Evolutionary conservation across 1,284 basidiomycete genomes (phyloP).

Genomic region (Austroboletus rostrupii): DNA sequence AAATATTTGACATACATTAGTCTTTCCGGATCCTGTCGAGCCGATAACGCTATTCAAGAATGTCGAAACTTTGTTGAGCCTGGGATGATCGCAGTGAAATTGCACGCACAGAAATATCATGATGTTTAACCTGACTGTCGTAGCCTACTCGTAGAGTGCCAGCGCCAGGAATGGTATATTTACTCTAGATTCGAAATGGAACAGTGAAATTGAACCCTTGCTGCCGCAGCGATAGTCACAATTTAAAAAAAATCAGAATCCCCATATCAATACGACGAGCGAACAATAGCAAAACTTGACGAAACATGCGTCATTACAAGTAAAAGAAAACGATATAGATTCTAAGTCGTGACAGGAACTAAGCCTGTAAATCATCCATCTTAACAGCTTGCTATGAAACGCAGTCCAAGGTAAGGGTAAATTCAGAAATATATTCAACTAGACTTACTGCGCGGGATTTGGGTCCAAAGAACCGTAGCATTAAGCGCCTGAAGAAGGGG

Average conservation of each 20-base stretch:
- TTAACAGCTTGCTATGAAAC: slow-evolving; percentile 6
- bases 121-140: neutral
- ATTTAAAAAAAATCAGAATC: too few relatives aligned
- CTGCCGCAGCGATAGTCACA: too few relatives aligned
- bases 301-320: too few relatives aligned
- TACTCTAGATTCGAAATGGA: too few relatives aligned
- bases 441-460: slow-evolving; percentile 12
- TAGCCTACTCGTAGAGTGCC: too few relatives aligned
- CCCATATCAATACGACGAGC: too few relatives aligned
- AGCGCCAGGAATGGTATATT: too few relatives aligned
- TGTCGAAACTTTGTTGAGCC: neutral
- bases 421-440: neutral
- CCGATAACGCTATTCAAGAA: slow-evolving; percentile 8
- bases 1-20: neutral
- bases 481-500: slow-evolving; percentile 13
- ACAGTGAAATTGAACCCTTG: too few relatives aligned
- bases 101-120: slow-evolving; percentile 7
- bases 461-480: slow-evolving; percentile 3
- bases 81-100: neutral
- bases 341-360: too few relatives aligned
- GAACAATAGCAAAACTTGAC: too few relatives aligned
- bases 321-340: too few relatives aligned
- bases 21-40: slow-evolving; percentile 13
- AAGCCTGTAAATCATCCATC: neutral
- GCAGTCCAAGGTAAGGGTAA: neutral